phyloP scores from a whole-genome alignment of 2,329 filamentous ascomycete species.

The Byssoonygena ceratinophila region DNA sequence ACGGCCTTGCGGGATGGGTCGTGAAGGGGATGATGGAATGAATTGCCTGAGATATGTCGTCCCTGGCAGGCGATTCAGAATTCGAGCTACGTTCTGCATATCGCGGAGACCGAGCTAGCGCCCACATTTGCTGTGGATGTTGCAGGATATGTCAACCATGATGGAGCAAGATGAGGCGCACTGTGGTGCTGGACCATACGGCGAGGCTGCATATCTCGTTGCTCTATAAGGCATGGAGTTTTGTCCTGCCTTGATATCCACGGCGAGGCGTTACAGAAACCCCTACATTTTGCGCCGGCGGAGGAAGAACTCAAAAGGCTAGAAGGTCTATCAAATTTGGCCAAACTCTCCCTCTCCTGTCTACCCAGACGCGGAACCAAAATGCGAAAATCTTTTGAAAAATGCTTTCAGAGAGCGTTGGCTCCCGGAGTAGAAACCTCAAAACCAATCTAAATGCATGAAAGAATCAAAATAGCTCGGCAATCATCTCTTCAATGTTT shows the following conservation, averaged over 20 bases:
- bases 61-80: too few species aligned
- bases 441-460: too few species aligned
- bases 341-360: neutral
- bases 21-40: too few species aligned
- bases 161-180: neutral
- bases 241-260: neutral
- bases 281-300: too few species aligned
- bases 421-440: neutral
- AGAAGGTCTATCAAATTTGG: neutral
- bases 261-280: too few species aligned
- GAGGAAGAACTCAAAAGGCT: too few species aligned
- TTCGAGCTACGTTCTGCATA: too few species aligned
- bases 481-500: constrained; percentile 51
- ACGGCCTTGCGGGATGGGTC: neutral
- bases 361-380: neutral
- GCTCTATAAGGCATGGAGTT: neutral
- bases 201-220: neutral
- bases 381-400: neutral
- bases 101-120: too few species aligned
- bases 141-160: neutral
- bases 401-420: neutral
- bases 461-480: too few species aligned
- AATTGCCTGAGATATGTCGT: too few species aligned
- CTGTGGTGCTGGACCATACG: neutral
- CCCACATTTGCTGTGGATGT: neutral